Conservation (phyloP, 1,284 basidiomycete genomes). For the Cryptococcus sp. region DNA sequence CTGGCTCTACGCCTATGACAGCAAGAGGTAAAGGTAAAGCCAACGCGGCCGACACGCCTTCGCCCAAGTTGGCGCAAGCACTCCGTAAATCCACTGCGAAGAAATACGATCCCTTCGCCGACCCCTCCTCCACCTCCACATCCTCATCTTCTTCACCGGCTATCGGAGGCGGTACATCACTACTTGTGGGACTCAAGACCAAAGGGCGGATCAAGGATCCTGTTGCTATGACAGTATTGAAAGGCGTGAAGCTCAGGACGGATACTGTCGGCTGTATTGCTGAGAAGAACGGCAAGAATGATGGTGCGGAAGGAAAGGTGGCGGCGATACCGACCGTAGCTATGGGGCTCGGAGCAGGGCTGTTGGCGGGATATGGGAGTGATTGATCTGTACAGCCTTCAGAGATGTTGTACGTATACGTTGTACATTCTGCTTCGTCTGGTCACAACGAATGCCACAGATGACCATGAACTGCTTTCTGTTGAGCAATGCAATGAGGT, state of each 20-base stretch:
- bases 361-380: conserved; percentile 8
- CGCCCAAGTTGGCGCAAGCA: conserved; percentile 19
- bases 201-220: conserved; percentile 1
- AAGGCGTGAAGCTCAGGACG: not conserved
- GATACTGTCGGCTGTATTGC: too few species aligned
- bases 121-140: not conserved
- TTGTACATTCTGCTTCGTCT: not conserved
- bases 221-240: not conserved
- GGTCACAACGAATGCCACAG: not conserved
- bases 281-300: too few species aligned
- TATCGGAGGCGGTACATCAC: too few species aligned
- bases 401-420: not conserved
- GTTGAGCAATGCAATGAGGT: too few species aligned
- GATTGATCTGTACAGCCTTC: conserved; percentile 4
- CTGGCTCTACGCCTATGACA: conserved; percentile 3
- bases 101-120: conserved; percentile 46
- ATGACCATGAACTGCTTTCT: not conserved
- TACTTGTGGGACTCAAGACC: not conserved
- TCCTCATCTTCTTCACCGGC: too few species aligned
- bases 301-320: not conserved
- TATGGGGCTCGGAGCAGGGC: not conserved
- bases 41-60: conserved; percentile 2
- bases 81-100: conserved; percentile 38
- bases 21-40: conserved; percentile 27
- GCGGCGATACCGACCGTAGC: not conserved